Percentiles rank a stretch among this genome's conserved stretches.
Conservation (phyloP, 2,329 filamentous ascomycete genomes). For the Teratosphaeria pseudoeucalypti region DNA sequence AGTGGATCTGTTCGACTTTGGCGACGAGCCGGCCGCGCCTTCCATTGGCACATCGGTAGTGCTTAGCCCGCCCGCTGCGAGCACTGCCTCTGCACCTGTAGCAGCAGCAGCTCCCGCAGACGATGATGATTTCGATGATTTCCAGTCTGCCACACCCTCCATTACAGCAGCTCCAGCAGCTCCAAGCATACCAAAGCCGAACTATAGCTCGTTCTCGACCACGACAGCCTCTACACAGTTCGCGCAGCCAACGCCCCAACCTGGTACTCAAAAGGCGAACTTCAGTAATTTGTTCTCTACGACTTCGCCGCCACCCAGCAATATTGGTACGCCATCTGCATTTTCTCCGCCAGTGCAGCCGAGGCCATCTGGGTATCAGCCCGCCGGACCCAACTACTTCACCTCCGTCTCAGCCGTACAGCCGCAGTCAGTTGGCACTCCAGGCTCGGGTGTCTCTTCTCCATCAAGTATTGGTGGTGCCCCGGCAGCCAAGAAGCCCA, state of each 20-base stretch:
- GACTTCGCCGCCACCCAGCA: conserved; percentile 61
- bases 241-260: conserved; percentile 73
- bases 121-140: conserved; percentile 95
- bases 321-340: conserved; percentile 29
- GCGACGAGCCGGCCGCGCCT: conserved; percentile 57
- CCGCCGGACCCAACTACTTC: conserved; percentile 85
- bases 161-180: conserved; percentile 33
- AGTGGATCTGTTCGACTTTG: conserved; percentile 81
- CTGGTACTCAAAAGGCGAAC: conserved; percentile 62
- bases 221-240: conserved; percentile 56
- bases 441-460: conserved; percentile 30
- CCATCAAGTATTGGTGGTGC: conserved; percentile 26
- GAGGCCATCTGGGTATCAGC: conserved; percentile 59
- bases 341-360: conserved; percentile 34
- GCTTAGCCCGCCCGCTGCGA: conserved; percentile 2
- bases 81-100: conserved; percentile 15
- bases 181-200: conserved; percentile 25
- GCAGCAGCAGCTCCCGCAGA: conserved; percentile 40
- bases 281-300: conserved; percentile 75
- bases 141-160: conserved; percentile 71
- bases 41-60: conserved; percentile 31
- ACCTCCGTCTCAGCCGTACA: conserved; percentile 54
- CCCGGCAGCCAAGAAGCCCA: conserved; percentile 27
- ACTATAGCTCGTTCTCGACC: conserved; percentile 31
- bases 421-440: conserved; percentile 28